Conservation (phyloP, 139 green algal genomes). For the Limnomonas spitsbergensis region DNA sequence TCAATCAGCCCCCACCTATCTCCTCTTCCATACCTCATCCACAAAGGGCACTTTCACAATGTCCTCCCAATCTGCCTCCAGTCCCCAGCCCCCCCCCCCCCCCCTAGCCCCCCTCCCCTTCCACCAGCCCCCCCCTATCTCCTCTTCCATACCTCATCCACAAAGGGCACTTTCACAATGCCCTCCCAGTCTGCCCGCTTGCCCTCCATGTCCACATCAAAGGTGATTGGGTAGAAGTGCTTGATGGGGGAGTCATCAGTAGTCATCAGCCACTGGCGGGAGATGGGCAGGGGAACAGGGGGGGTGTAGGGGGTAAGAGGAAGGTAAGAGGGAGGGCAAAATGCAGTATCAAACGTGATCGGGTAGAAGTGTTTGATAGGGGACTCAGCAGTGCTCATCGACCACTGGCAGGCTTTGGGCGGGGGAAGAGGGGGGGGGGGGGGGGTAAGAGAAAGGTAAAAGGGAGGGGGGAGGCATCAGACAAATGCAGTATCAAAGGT, state of each 20-base stretch:
- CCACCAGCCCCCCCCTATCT: too few relatives aligned
- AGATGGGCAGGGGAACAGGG: slow-evolving; percentile 76
- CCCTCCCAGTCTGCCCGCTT: slow-evolving; percentile 92
- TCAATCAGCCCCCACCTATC: too few relatives aligned
- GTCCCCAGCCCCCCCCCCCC: too few relatives aligned
- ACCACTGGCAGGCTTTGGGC: slow-evolving; percentile 63
- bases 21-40: slow-evolving; percentile 57
- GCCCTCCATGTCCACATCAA: slow-evolving; percentile 81
- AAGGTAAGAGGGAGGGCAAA: too few relatives aligned
- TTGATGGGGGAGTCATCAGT: slow-evolving; percentile 73
- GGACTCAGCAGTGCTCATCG: slow-evolving; percentile 74
- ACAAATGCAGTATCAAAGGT: too few relatives aligned
- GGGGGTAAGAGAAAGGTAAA: too few relatives aligned
- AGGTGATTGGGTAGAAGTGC: slow-evolving; percentile 79
- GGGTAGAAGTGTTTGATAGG: slow-evolving; percentile 90
- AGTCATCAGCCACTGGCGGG: slow-evolving; percentile 76
- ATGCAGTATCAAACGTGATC: slow-evolving; percentile 18
- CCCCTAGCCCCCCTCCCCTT: too few relatives aligned
- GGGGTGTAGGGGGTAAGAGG: too few relatives aligned
- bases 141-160: slow-evolving; percentile 59
- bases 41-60: slow-evolving; percentile 73
- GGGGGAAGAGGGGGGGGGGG: too few relatives aligned
- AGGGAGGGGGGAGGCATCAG: too few relatives aligned
- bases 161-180: slow-evolving; percentile 69
- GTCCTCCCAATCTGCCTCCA: slow-evolving; percentile 87